phyloP scores from a whole-genome alignment of 768 basidiomycete genomes.

The Guyanaporus albipodus region DNA sequence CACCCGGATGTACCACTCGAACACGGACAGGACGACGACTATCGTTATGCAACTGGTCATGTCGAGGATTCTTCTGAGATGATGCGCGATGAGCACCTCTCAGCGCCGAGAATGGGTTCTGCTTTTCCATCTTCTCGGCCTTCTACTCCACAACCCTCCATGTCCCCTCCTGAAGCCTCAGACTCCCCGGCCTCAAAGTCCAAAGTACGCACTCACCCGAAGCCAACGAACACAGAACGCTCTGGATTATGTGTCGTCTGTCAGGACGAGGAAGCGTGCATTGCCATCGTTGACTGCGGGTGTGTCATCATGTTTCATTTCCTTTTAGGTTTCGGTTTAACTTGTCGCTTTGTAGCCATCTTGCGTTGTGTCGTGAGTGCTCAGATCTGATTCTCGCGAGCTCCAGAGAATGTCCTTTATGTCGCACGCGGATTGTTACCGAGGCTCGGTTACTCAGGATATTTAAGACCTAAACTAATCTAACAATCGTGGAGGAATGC shows the following conservation, averaged over 20 bases:
- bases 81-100: slow-evolving; percentile 5
- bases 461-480: slow-evolving; percentile 43
- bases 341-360: slow-evolving; percentile 47
- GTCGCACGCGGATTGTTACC: slow-evolving; percentile 83
- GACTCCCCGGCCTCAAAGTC: slow-evolving; percentile 35
- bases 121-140: slow-evolving; percentile 5
- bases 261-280: slow-evolving; percentile 91
- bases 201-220: slow-evolving; percentile 31
- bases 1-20: slow-evolving; percentile 1
- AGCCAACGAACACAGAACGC: slow-evolving; percentile 42
- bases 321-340: neutral
- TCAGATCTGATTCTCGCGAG: slow-evolving; percentile 77
- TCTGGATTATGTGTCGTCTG: slow-evolving; percentile 87
- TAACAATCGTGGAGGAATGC: neutral
- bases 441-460: slow-evolving; percentile 78
- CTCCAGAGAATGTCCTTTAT: slow-evolving; percentile 85
- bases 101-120: neutral
- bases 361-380: slow-evolving; percentile 74
- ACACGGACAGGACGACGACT: neutral
- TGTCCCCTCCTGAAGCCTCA: slow-evolving; percentile 21
- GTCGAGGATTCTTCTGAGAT: slow-evolving; percentile 1
- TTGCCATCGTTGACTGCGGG: slow-evolving; percentile 95
- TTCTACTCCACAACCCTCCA: slow-evolving; percentile 11
- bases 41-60: neutral
- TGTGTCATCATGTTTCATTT: slow-evolving; percentile 35